Conservation (phyloP, 2,329 filamentous ascomycete genomes). For the Diaporthe velutina region DNA sequence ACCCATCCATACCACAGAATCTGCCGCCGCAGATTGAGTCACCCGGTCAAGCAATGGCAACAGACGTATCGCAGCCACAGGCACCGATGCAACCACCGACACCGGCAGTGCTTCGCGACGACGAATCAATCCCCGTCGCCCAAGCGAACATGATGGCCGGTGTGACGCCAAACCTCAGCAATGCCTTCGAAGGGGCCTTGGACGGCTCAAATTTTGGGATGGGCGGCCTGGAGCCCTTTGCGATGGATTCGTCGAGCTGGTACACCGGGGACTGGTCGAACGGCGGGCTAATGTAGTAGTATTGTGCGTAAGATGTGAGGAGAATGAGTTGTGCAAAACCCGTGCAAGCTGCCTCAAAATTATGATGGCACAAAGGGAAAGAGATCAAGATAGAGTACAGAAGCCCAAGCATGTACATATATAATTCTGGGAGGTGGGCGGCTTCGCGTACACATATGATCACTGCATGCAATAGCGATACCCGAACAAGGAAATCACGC, state of each 20-base stretch:
- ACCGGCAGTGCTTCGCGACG: slow-evolving; percentile 37
- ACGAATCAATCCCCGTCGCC: slow-evolving; percentile 35
- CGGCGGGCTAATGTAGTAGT: slow-evolving; percentile 34
- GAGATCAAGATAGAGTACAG: slow-evolving; percentile 5
- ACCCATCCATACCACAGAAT: slow-evolving; percentile 39
- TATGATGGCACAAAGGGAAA: neutral
- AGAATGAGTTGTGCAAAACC: no score
- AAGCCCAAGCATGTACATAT: slow-evolving; percentile 26
- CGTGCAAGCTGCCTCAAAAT: neutral
- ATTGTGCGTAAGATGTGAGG: neutral
- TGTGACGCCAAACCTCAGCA: slow-evolving; percentile 46
- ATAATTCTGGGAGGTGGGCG: slow-evolving; percentile 9
- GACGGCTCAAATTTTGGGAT: slow-evolving; percentile 50
- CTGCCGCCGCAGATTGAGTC: slow-evolving; percentile 24
- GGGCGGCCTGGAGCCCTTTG: slow-evolving; percentile 44
- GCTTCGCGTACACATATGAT: slow-evolving; percentile 6
- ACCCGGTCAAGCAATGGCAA: slow-evolving; percentile 39
- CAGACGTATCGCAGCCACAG: slow-evolving; percentile 41
- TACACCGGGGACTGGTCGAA: slow-evolving; percentile 40
- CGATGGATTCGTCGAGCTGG: slow-evolving; percentile 42
- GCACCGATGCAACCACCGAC: slow-evolving; percentile 35
- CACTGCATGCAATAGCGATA: slow-evolving; percentile 1
- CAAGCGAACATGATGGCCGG: slow-evolving; percentile 39
- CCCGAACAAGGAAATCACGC: slow-evolving; percentile 21
- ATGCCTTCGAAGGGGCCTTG: slow-evolving; percentile 51